phyloP scores from a whole-genome alignment of 306 rosid genomes.

The Senna tora region DNA sequence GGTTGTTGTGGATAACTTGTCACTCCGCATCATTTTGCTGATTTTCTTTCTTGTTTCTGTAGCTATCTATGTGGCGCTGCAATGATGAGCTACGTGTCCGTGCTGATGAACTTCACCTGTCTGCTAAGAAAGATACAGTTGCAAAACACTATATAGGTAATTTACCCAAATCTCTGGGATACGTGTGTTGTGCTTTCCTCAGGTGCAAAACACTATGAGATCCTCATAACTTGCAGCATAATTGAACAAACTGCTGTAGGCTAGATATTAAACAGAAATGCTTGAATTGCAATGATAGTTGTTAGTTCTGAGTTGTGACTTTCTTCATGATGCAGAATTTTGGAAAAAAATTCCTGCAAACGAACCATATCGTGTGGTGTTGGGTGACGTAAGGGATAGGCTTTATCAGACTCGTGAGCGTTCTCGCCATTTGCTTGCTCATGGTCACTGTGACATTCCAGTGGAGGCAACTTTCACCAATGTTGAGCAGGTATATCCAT shows the following conservation, averaged over 20 bases:
- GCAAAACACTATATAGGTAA: constrained; percentile 96
- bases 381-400: constrained; percentile 92
- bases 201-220: constrained; percentile 1
- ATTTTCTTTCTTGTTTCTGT: constrained; percentile 37
- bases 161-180: constrained; percentile 14
- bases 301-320: constrained; percentile 34
- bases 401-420: constrained; percentile 97
- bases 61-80: constrained; percentile 99
- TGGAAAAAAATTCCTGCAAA: constrained; percentile 88
- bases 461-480: constrained; percentile 84
- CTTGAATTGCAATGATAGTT: constrained; percentile 12
- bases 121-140: constrained; percentile 83
- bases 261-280: background rate
- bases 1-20: constrained; percentile 23
- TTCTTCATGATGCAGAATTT: constrained; percentile 60
- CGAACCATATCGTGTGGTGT: constrained; percentile 94
- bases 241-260: constrained; percentile 30
- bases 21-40: constrained; percentile 19
- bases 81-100: constrained; percentile 84
- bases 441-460: constrained; percentile 86
- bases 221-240: background rate
- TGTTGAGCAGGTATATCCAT: constrained; percentile 71
- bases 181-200: background rate
- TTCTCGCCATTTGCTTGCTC: constrained; percentile 80
- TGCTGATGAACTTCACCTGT: constrained; percentile 72